Evolutionary conservation across 2,329 filamentous ascomycete species (phyloP).

Genomic region (Epichloe festucae): DNA sequence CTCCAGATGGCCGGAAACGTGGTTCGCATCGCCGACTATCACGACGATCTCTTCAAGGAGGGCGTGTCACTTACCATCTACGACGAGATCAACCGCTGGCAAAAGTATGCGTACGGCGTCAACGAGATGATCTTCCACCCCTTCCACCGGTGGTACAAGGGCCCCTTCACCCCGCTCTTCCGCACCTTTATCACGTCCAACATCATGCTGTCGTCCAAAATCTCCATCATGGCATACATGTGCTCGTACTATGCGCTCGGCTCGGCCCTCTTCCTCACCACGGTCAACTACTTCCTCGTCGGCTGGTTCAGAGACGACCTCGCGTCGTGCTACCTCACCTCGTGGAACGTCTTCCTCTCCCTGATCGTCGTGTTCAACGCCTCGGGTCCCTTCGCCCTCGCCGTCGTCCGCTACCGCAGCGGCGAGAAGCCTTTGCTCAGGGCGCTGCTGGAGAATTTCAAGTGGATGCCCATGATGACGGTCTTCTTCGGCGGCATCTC

Average conservation of each 20-base stretch:
- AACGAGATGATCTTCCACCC: conserved; percentile 61
- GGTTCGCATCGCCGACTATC: conserved; percentile 56
- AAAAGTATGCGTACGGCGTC: conserved; percentile 61
- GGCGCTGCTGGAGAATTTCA: conserved; percentile 34
- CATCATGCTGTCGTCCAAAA: conserved; percentile 52
- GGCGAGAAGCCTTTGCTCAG: conserved; percentile 37
- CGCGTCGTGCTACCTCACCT: conserved; percentile 55
- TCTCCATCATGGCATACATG: conserved; percentile 60
- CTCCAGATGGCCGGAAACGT: conserved; percentile 56
- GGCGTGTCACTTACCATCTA: conserved; percentile 62
- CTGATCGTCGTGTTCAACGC: conserved; percentile 53
- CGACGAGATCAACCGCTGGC: conserved; percentile 59
- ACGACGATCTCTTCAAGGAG: conserved; percentile 58
- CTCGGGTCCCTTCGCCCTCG: conserved; percentile 47
- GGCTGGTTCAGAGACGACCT: conserved; percentile 58
- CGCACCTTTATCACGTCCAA: conserved; percentile 44
- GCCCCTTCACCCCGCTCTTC: conserved; percentile 55
- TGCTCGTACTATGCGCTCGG: conserved; percentile 62
- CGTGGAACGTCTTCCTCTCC: conserved; percentile 49
- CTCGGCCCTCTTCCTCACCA: conserved; percentile 51
- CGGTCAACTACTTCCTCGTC: conserved; percentile 58
- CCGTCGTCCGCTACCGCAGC: conserved; percentile 49
- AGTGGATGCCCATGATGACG: conserved; percentile 45
- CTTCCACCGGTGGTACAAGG: conserved; percentile 46
- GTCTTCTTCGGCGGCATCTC: conserved; percentile 32